Evolutionary conservation across 345 rosid species (phyloP).

Genomic region (Acer saccharum): DNA sequence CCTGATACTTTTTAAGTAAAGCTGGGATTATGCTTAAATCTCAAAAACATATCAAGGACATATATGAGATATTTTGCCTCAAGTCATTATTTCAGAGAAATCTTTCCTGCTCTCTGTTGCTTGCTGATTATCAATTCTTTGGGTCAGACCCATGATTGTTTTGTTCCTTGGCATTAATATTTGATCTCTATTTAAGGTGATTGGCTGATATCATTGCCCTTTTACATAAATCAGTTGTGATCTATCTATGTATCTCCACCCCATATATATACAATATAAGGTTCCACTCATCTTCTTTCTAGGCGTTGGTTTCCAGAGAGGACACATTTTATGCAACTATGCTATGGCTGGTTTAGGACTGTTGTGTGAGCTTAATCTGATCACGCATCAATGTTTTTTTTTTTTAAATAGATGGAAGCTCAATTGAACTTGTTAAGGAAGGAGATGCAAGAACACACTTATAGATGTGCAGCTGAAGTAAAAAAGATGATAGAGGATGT

Average conservation of each 20-base stretch:
- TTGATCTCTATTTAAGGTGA: not conserved
- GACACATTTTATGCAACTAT: not conserved
- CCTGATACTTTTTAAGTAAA: not conserved
- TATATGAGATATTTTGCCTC: not conserved
- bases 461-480: constrained; percentile 59
- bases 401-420: constrained; percentile 52
- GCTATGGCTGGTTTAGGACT: not conserved
- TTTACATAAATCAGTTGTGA: not conserved
- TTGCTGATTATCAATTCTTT: too few relatives aligned
- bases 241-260: too few relatives aligned
- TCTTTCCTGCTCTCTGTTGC: too few relatives aligned
- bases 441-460: constrained; percentile 52
- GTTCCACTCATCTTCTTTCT: not conserved
- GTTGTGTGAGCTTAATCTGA: constrained; percentile 4
- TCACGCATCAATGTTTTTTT: constrained; percentile 11
- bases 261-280: too few relatives aligned
- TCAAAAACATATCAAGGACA: not conserved
- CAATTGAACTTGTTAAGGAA: constrained; percentile 48
- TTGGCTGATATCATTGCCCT: not conserved
- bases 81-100: too few relatives aligned
- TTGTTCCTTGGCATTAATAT: not conserved
- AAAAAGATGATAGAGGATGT: constrained; percentile 55
- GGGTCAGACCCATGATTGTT: not conserved
- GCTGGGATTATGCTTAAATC: not conserved
- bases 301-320: not conserved